phyloP scores from a whole-genome alignment of 1,284 basidiomycete species.

The Golubevia pallescens region DNA sequence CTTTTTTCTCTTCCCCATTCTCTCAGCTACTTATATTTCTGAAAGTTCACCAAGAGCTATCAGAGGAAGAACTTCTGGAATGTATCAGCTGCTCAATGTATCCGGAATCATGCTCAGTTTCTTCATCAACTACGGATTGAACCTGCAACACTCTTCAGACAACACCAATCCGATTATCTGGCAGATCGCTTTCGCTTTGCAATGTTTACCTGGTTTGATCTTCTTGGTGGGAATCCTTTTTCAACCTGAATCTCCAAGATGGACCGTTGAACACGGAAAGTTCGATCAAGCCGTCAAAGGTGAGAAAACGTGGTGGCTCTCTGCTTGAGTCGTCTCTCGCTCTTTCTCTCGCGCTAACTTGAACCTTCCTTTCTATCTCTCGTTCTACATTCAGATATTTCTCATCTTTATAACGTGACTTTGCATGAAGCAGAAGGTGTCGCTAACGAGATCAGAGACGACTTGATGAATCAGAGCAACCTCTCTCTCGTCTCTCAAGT shows the following conservation, averaged over 20 bases:
- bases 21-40: slow-evolving; percentile 15
- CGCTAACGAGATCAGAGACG: slow-evolving; percentile 11
- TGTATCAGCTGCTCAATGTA: slow-evolving; percentile 41
- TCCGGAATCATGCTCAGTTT: slow-evolving; percentile 45
- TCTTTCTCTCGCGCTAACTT: slow-evolving; percentile 20
- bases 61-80: slow-evolving; percentile 32
- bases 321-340: slow-evolving; percentile 12
- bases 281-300: slow-evolving; percentile 48
- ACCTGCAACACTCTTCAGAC: slow-evolving; percentile 16
- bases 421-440: neutral
- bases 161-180: slow-evolving; percentile 22
- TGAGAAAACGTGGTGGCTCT: slow-evolving; percentile 21
- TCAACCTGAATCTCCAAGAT: slow-evolving; percentile 55
- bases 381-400: neutral
- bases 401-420: neutral
- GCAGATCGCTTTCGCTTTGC: slow-evolving; percentile 52
- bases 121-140: slow-evolving; percentile 27
- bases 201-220: slow-evolving; percentile 48
- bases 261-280: slow-evolving; percentile 45
- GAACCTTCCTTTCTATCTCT: no score
- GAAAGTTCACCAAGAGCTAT: slow-evolving; percentile 24
- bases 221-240: slow-evolving; percentile 38
- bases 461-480: neutral
- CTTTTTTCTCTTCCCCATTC: neutral
- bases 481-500: neutral